These are phyloP conservation scores for Ceratobasidium sp. DNA, from an alignment of 1,284 basidiomycete species.

Conservation along the genomic window DNA sequence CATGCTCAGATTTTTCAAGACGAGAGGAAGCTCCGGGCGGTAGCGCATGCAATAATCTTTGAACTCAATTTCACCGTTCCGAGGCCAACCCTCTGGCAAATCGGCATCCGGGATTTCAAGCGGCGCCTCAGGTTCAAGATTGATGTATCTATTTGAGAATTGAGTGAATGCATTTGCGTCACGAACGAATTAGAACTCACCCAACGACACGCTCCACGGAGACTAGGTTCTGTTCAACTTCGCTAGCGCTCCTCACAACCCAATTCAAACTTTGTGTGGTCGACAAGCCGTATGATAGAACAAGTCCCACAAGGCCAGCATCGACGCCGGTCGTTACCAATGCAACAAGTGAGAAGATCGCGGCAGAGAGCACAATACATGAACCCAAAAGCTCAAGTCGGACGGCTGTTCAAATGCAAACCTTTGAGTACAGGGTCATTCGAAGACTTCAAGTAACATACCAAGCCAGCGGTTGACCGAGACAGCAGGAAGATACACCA, in stretches of 20 bases:
- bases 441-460: constrained; percentile 57
- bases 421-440: constrained; percentile 45
- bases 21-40: constrained; percentile 79
- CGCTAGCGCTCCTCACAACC: constrained; percentile 88
- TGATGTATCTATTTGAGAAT: constrained; percentile 64
- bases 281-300: constrained; percentile 85
- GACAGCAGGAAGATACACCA: constrained; percentile 76
- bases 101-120: constrained; percentile 71
- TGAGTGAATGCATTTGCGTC: background rate
- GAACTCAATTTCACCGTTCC: constrained; percentile 78
- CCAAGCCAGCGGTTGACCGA: constrained; percentile 83
- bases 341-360: constrained; percentile 71
- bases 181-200: background rate
- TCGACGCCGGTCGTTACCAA: constrained; percentile 76
- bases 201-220: constrained; percentile 74
- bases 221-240: constrained; percentile 94
- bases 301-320: constrained; percentile 90
- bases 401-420: constrained; percentile 6
- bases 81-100: constrained; percentile 75
- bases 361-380: constrained; percentile 79
- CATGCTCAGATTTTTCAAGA: constrained; percentile 76
- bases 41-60: constrained; percentile 82
- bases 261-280: constrained; percentile 85
- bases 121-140: constrained; percentile 80
- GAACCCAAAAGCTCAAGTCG: constrained; percentile 57